Evolutionary conservation across 2,329 filamentous ascomycete species (phyloP), one percentile per base, ranked within the genome.

Genomic region (Coniella vitis): DNA sequence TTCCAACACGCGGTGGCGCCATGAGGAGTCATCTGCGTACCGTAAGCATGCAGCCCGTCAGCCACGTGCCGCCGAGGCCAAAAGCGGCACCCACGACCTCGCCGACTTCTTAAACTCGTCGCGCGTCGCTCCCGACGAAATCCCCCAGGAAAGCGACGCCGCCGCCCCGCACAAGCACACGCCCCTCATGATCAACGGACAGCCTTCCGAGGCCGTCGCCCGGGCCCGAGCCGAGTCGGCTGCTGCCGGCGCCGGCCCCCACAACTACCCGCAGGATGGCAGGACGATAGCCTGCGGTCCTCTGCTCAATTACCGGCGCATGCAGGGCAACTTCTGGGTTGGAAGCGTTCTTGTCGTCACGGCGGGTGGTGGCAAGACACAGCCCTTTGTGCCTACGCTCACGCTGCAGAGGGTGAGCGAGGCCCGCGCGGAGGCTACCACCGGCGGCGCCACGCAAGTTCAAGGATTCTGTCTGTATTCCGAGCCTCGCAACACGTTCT

Each of bases 301-400:
- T 17, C 69, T 91, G 55, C 68, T 91, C 54, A 91, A 91, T 67
- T 91, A 90, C 65, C 76, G 84, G 55, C 78, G 79, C 60, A 90
- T 86, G 79, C 79, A 84, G 58, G 76, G 75, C 22, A 71, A 71
- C 35, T 69, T 68, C 36, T 97, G 91, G 90, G 74, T 87, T 58
- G 90, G 91, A 50, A 95, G 89, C 63, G 86, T 95, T 7, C 70
- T 96, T 58, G 71, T 96, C 43, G 89, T 96, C 45, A 86, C 84
- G 14, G 82, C 77, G 45, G 86, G 89, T 4, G 86, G 86, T 20
- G 81, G 76, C 51, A 68, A 79, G 60, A 70, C 72, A 17, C 76
- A 79, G 54, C 74, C 76, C 1, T 63, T 71, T 45, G 69, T 76
- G 54, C 81, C 94, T 36, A 72, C 73, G 21, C 65, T 91, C 56